These are phyloP conservation scores for Pelargonium nanum DNA, from an alignment of 345 rosid genomes.

Conservation along the genomic window DNA sequence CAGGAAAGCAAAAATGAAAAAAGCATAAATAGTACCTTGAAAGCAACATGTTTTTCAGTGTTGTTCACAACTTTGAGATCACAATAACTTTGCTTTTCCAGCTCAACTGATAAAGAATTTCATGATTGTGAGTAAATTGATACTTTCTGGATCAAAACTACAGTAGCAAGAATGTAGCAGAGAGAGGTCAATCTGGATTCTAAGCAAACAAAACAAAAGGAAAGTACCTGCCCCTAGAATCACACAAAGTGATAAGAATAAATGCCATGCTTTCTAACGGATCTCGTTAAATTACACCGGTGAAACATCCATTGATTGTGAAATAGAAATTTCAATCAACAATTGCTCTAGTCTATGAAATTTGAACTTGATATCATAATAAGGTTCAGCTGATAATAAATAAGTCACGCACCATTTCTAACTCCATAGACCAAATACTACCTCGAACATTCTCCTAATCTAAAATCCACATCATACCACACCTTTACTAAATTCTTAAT, in stretches of 20 bases:
- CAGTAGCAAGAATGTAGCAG: not conserved
- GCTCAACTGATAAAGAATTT: conserved; percentile 42
- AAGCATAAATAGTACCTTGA: conserved; percentile 38
- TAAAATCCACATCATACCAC: not conserved
- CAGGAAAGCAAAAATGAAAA: not conserved
- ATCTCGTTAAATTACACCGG: too few species aligned
- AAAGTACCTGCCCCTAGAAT: not conserved
- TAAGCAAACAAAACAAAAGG: not conserved
- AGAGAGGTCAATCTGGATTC: not conserved
- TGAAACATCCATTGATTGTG: too few species aligned
- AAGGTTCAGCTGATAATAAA: not conserved
- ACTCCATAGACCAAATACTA: not conserved
- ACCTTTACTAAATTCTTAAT: not conserved
- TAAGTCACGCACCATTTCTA: not conserved
- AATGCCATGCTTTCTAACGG: too few species aligned
- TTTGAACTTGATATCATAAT: not conserved
- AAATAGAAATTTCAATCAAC: not conserved
- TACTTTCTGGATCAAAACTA: not conserved
- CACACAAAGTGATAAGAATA: not conserved
- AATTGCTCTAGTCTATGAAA: not conserved
- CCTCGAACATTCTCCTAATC: not conserved
- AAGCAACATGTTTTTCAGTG: conserved; percentile 68
- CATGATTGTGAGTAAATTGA: not conserved
- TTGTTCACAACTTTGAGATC: conserved; percentile 66
- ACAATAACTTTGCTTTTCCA: conserved; percentile 55